A percentile compares a stretch with the other conserved stretches of the same genome.
These are phyloP conservation scores for Metschnikowia reukaufii DNA, from an alignment of 805 yeast genomes.

Conservation along the genomic window DNA sequence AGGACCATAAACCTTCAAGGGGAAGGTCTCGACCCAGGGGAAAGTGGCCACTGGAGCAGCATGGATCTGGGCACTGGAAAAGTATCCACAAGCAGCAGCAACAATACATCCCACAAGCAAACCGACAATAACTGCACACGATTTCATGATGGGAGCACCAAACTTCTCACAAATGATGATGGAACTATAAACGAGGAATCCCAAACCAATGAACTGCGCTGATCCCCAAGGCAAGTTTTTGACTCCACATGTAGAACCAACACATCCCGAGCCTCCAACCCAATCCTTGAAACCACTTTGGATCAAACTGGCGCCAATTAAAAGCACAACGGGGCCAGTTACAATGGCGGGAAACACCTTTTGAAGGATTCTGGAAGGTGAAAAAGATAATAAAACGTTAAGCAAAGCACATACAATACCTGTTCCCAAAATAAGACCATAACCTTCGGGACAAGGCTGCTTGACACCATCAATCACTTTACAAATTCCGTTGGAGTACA, in stretches of 20 bases:
- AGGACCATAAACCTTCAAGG: constrained; percentile 75
- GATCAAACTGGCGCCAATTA: constrained; percentile 74
- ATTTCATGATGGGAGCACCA: constrained; percentile 93
- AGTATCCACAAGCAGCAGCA: constrained; percentile 88
- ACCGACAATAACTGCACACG: constrained; percentile 89
- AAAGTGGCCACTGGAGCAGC: constrained; percentile 81
- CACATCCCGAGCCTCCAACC: constrained; percentile 83
- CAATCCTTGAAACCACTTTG: constrained; percentile 77
- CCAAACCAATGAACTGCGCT: constrained; percentile 83
- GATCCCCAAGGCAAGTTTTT: constrained; percentile 69
- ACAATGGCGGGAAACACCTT: constrained; percentile 84
- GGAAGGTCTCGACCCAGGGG: constrained; percentile 86
- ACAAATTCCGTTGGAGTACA: constrained; percentile 75
- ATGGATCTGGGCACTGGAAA: constrained; percentile 54
- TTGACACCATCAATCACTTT: constrained; percentile 58
- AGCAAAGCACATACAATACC: constrained; percentile 75
- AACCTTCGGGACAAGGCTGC: constrained; percentile 85
- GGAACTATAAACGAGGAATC: constrained; percentile 74
- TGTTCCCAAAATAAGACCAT: constrained; percentile 83
- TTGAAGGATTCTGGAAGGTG: constrained; percentile 72
- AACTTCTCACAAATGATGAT: constrained; percentile 78
- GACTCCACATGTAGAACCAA: constrained; percentile 22
- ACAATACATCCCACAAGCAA: constrained; percentile 86
- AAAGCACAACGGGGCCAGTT: constrained; percentile 88
- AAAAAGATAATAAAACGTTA: constrained; percentile 70